phyloP scores from a whole-genome alignment of 2,329 filamentous ascomycete genomes.

The Furcasterigmium sp. region DNA sequence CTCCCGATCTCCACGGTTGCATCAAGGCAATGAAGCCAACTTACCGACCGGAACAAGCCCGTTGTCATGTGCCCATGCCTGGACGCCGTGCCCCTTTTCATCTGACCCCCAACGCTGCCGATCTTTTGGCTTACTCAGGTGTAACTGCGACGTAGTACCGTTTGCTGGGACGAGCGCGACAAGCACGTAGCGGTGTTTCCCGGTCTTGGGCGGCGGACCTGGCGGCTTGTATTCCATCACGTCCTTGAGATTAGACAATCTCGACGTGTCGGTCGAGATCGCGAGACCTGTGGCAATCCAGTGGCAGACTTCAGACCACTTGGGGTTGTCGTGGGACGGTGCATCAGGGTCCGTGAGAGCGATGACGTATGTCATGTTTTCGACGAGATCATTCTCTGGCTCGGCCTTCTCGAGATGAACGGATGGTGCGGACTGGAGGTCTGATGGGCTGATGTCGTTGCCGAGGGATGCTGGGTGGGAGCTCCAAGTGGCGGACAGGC shows the following conservation, averaged over 20 bases:
- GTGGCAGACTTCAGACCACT: conserved; percentile 41
- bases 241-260: conserved; percentile 21
- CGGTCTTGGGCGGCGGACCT: conserved; percentile 32
- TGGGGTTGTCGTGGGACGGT: conserved; percentile 32
- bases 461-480: conserved; percentile 9
- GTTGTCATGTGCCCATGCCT: conserved; percentile 33
- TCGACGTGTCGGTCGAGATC: conserved; percentile 11
- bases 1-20: not conserved
- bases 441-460: conserved; percentile 8
- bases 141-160: conserved; percentile 27
- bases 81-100: conserved; percentile 27
- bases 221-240: conserved; percentile 35
- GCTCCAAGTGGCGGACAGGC: conserved; percentile 9
- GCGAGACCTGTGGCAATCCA: conserved; percentile 33
- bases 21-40: conserved; percentile 10
- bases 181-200: conserved; percentile 38
- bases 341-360: conserved; percentile 38
- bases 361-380: conserved; percentile 20
- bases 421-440: conserved; percentile 8
- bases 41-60: conserved; percentile 34
- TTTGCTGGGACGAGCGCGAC: conserved; percentile 31
- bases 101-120: conserved; percentile 34
- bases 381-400: not conserved
- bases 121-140: conserved; percentile 26
- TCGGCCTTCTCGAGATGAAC: conserved; percentile 6